Evolutionary conservation across 768 basidiomycete genomes (phyloP).

Genomic region (Pleurotus ostreatus): DNA sequence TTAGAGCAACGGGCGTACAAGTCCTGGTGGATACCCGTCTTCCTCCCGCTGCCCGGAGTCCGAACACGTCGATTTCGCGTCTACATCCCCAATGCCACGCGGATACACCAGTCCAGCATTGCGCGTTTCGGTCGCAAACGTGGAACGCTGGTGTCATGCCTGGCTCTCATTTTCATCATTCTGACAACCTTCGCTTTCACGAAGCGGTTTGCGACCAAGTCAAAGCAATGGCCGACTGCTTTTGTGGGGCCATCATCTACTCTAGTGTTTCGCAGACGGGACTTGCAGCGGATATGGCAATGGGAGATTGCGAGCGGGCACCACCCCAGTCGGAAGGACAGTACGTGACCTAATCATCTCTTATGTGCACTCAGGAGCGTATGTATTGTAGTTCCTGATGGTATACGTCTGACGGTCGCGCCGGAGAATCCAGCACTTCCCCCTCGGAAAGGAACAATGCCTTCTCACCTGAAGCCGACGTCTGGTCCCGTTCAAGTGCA

Average conservation of each 20-base stretch:
- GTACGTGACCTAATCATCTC: constrained; percentile 41
- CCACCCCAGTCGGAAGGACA: constrained; percentile 77
- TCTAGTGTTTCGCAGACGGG: constrained; percentile 70
- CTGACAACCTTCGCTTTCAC: constrained; percentile 58
- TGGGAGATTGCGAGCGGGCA: constrained; percentile 96
- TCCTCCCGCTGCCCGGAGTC: constrained; percentile 57
- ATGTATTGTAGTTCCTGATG: constrained; percentile 57
- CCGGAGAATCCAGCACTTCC: constrained; percentile 77
- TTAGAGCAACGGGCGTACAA: constrained; percentile 40
- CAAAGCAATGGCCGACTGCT: constrained; percentile 59
- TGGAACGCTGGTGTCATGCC: constrained; percentile 48
- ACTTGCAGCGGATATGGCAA: constrained; percentile 87
- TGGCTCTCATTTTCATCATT: constrained; percentile 42
- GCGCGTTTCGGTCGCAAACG: constrained; percentile 56
- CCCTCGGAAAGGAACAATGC: constrained; percentile 36
- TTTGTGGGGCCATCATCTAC: constrained; percentile 61
- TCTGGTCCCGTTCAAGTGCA: constrained; percentile 45
- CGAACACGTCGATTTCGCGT: constrained; percentile 53
- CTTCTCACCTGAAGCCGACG: constrained; percentile 43
- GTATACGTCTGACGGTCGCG: constrained; percentile 50
- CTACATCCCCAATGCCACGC: constrained; percentile 55
- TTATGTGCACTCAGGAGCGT: constrained; percentile 3
- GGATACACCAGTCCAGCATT: constrained; percentile 53
- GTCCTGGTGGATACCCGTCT: constrained; percentile 57
- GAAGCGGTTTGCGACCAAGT: constrained; percentile 56